These are phyloP conservation scores for Trametes versicolor DNA, from an alignment of 1,284 basidiomycete genomes.

Conservation along the genomic window DNA sequence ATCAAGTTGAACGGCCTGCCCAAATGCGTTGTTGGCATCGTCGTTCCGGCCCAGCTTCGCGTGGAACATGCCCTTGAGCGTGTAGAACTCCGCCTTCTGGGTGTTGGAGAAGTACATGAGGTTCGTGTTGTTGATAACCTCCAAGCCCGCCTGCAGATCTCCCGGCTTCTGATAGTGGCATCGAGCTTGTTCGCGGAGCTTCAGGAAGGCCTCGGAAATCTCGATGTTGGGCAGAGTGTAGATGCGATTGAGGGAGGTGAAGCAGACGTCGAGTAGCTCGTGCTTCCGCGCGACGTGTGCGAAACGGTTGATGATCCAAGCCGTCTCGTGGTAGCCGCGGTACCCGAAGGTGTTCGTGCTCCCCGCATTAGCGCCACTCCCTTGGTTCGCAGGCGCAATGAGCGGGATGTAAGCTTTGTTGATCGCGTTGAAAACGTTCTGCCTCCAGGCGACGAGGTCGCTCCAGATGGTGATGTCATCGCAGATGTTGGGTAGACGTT, in stretches of 20 bases:
- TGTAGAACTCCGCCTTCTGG: conserved; percentile 99
- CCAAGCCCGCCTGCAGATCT: conserved; percentile 93
- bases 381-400: conserved; percentile 65
- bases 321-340: conserved; percentile 99
- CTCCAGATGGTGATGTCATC: conserved; percentile 99
- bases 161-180: conserved; percentile 98
- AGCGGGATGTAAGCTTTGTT: conserved; percentile 97
- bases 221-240: conserved; percentile 99
- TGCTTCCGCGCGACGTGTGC: conserved; percentile 99
- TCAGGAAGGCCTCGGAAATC: conserved; percentile 99
- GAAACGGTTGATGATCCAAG: conserved; percentile 99
- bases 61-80: conserved; percentile 99
- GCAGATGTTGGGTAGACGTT: conserved; percentile 94
- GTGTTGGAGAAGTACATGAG: conserved; percentile 96
- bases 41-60: conserved; percentile 89
- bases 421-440: conserved; percentile 92
- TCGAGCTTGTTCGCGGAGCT: conserved; percentile 98
- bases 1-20: conserved; percentile 96
- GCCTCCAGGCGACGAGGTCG: conserved; percentile 97
- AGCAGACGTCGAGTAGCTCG: conserved; percentile 96
- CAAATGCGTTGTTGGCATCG: conserved; percentile 94
- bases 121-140: conserved; percentile 99
- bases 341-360: conserved; percentile 91
- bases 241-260: conserved; percentile 95
- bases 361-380: conserved; percentile 54